These are phyloP conservation scores for Hebeloma cylindrosporum DNA, from an alignment of 768 basidiomycete species.

Conservation along the genomic window DNA sequence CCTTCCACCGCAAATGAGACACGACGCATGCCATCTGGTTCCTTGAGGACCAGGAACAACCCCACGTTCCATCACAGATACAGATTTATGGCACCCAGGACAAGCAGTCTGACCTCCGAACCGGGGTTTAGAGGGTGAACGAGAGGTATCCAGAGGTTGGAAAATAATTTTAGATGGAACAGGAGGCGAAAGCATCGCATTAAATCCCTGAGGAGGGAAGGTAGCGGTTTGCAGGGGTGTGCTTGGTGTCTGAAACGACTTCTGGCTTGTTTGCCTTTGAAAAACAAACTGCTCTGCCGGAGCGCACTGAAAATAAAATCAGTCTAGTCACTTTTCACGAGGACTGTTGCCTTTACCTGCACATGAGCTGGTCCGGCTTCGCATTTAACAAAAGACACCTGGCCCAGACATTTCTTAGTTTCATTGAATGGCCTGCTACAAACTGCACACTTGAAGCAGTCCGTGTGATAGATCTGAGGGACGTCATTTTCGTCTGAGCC, in stretches of 20 bases:
- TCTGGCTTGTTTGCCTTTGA: conserved; percentile 29
- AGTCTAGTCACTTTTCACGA: too few species aligned
- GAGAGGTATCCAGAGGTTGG: conserved; percentile 18
- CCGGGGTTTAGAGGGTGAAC: conserved; percentile 37
- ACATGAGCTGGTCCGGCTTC: conserved; percentile 69
- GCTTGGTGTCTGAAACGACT: conserved; percentile 20
- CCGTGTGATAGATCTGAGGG: conserved; percentile 67
- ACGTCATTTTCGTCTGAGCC: conserved; percentile 44
- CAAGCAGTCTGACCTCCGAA: conserved; percentile 65
- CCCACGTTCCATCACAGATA: conserved; percentile 82
- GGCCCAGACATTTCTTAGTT: conserved; percentile 52
- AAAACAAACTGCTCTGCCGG: conserved; percentile 42
- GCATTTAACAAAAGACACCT: conserved; percentile 70
- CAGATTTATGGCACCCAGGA: conserved; percentile 71
- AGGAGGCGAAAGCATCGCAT: conserved; percentile 16
- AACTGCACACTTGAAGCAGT: conserved; percentile 72
- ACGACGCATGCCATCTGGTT: conserved; percentile 75
- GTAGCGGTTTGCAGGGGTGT: conserved; percentile 5
- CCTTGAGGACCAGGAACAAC: conserved; percentile 85
- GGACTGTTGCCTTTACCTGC: too few species aligned
- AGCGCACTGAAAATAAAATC: conserved; percentile 40
- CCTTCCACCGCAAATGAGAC: conserved; percentile 81
- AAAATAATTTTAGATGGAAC: conserved; percentile 28
- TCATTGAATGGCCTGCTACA: conserved; percentile 69
- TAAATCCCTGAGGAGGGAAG: conserved; percentile 15